These are phyloP conservation scores for Daedalea quercina DNA, from an alignment of 768 basidiomycete species.

Conservation along the genomic window DNA sequence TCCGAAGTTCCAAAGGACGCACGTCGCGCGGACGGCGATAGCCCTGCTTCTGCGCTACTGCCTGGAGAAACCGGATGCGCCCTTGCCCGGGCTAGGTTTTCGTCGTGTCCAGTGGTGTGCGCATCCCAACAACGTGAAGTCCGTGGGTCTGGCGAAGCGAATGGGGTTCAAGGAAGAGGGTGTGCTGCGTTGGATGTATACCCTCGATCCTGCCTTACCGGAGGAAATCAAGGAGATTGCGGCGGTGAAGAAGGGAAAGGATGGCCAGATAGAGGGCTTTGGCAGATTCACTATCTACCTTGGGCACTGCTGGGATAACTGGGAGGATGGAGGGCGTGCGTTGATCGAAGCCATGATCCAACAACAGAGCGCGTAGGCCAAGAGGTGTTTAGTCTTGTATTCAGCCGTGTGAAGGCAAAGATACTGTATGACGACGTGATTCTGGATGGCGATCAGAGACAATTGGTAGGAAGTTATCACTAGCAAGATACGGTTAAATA, in stretches of 20 bases:
- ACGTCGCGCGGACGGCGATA: slow-evolving; percentile 36
- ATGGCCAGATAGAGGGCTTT: background rate
- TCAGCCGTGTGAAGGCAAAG: too few species aligned
- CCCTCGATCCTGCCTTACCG: slow-evolving; percentile 21
- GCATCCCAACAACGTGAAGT: slow-evolving; percentile 31
- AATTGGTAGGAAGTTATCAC: background rate
- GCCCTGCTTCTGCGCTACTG: slow-evolving; percentile 25
- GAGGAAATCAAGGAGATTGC: slow-evolving; percentile 20
- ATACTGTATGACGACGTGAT: too few species aligned
- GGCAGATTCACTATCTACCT: slow-evolving; percentile 37
- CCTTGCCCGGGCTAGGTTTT: slow-evolving; percentile 31
- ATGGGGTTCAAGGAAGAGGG: slow-evolving; percentile 45
- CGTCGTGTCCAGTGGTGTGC: slow-evolving; percentile 43
- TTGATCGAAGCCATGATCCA: slow-evolving; percentile 17
- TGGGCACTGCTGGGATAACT: slow-evolving; percentile 54
- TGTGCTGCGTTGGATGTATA: slow-evolving; percentile 29
- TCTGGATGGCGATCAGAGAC: too few species aligned
- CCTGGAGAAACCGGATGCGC: slow-evolving; percentile 17
- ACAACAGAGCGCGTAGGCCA: background rate
- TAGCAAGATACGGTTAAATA: too few species aligned
- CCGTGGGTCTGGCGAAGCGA: slow-evolving; percentile 31
- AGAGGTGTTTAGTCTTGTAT: too few species aligned
- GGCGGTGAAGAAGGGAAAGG: slow-evolving; percentile 24
- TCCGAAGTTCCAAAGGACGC: slow-evolving; percentile 33
- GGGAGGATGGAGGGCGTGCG: slow-evolving; percentile 36